Evolutionary conservation across 805 yeast genomes (phyloP), one percentile per base, ranked within the genome.

Genomic region (fission yeast (Schizosaccharomyces pombe)): DNA sequence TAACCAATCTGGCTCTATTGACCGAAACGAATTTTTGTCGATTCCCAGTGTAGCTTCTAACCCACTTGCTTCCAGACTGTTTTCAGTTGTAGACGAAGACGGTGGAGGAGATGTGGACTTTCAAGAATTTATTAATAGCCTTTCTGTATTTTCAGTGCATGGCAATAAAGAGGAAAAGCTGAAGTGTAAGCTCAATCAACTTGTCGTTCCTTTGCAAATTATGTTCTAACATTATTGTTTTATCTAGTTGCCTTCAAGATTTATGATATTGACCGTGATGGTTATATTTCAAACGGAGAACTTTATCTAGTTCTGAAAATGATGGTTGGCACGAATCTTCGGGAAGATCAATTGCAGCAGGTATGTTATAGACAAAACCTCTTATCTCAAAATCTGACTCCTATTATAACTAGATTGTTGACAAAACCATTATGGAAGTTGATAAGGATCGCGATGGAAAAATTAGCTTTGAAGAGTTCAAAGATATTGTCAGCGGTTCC

Each of bases 181-280:
- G 57, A 72, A 72, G 63, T 91, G 49, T 43, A 43, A 6, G 49
- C 26, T 22, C 9, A 16, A 14, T 37, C 9, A n/a, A 24, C 1
- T 34, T 34, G 14, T 5, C 24, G 5, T 37, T 19, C n/a, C 22
- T 24, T 12, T 16, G 14, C 19, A 4, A 8, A 31, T 24, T 12
- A 8, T 52, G 19, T 16, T 26, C 24, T 26, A 1, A 9, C 34
- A 12, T 14, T n/a, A n/a, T 14, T n/a, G 4, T 16, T 16, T 1
- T 26, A 24, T 22, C 19, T 14, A 43, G 49, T 93, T 70, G 91
- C 95, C 9, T 91, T 91, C 68, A 83, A 80, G 62, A 85, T 91
- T 19, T 91, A 91, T 64, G 99, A 91, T 64, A 85, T 91, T 58
- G 99, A 91, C 67, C 74, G 85, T 55, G 99, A 91, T 64, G 98